phyloP scores from a whole-genome alignment of 2,329 filamentous ascomycete species.

The Aspergillus calidoustus region DNA sequence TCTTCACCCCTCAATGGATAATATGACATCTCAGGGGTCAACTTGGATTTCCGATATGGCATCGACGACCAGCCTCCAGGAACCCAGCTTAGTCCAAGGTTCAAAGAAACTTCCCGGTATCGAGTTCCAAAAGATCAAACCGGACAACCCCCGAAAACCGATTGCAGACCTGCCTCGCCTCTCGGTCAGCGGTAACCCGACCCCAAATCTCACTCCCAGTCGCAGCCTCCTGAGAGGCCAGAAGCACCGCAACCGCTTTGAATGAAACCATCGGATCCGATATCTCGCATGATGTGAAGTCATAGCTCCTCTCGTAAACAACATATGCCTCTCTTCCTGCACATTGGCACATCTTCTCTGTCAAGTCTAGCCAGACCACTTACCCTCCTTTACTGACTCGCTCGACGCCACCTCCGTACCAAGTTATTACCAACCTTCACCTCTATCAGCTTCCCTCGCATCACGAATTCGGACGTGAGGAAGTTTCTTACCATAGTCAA shows the following conservation, averaged over 20 bases:
- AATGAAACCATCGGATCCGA: neutral
- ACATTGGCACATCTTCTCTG: no score
- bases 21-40: neutral
- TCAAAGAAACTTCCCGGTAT: neutral
- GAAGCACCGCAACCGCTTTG: neutral
- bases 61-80: neutral
- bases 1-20: conserved; percentile 2
- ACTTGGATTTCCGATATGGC: neutral
- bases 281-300: neutral
- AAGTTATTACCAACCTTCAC: neutral
- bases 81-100: neutral
- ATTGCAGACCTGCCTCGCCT: neutral
- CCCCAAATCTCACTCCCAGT: neutral
- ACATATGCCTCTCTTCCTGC: no score
- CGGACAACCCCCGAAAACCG: conserved; percentile 1
- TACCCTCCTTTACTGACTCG: no score
- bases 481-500: neutral
- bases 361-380: no score
- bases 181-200: conserved; percentile 2
- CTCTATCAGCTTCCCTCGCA: neutral
- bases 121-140: neutral
- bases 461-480: neutral
- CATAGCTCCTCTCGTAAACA: neutral
- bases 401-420: no score
- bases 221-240: neutral